phyloP scores from a whole-genome alignment of 441 rosid species.

The Eutrema salsugineum region DNA sequence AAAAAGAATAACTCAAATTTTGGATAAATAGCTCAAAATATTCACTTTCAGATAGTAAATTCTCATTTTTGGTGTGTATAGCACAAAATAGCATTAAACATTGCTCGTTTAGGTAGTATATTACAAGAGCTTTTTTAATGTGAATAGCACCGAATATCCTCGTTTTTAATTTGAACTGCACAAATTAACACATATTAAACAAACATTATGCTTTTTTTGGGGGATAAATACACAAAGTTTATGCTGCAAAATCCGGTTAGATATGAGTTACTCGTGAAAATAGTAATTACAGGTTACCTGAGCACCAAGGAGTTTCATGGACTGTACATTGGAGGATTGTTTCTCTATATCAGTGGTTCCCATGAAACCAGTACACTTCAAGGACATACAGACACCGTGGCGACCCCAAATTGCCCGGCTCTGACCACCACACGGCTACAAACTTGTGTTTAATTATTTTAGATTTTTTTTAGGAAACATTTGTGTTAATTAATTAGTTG shows the following conservation, averaged over 20 bases:
- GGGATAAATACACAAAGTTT: background rate
- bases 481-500: background rate
- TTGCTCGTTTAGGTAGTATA: too few relatives aligned
- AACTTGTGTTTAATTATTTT: background rate
- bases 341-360: slow-evolving; percentile 60
- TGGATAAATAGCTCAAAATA: too few relatives aligned
- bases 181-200: too few relatives aligned
- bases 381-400: slow-evolving; percentile 71
- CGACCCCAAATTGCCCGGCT: slow-evolving; percentile 79
- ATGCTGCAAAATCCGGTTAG: background rate
- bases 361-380: slow-evolving; percentile 68
- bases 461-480: background rate
- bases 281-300: slow-evolving; percentile 34
- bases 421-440: slow-evolving; percentile 53
- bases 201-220: background rate
- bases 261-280: background rate
- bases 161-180: too few relatives aligned
- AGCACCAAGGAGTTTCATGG: slow-evolving; percentile 65
- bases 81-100: too few relatives aligned
- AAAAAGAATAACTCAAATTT: too few relatives aligned
- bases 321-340: slow-evolving; percentile 50
- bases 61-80: too few relatives aligned
- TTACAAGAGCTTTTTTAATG: too few relatives aligned
- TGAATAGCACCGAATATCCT: too few relatives aligned
- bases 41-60: too few relatives aligned